phyloP scores from a whole-genome alignment of 192 early-diverging fungal genomes.

The Rhizophagus sp. region DNA sequence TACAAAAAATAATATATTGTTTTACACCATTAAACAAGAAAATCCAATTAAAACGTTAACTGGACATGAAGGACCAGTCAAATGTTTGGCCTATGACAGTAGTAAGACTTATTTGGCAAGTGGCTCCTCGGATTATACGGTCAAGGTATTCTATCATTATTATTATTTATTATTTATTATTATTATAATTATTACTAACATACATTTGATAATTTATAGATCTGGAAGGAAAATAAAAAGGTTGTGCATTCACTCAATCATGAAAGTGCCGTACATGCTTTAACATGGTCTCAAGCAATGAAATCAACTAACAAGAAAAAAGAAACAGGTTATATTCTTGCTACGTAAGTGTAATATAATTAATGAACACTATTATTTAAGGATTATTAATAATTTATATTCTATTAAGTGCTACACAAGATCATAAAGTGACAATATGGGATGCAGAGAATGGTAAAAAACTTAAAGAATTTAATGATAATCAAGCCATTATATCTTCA shows the following conservation, averaged over 20 bases:
- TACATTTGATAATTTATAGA: neutral
- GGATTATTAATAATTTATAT: neutral
- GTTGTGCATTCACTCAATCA: neutral
- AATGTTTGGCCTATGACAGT: neutral
- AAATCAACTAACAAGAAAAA: neutral
- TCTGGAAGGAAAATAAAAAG: neutral
- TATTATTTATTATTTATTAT: neutral
- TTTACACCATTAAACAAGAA: neutral
- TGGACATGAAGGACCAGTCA: neutral
- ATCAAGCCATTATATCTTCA: neutral
- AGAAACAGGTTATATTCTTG: neutral
- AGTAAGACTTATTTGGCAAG: neutral
- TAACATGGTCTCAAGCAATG: neutral
- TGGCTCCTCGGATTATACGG: neutral
- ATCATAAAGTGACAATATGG: neutral
- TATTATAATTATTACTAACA: neutral
- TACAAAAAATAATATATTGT: neutral
- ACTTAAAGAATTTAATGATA: neutral
- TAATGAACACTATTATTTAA: neutral
- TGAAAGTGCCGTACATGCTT: neutral
- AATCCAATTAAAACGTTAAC: neutral
- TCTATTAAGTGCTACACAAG: neutral
- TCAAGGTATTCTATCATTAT: neutral
- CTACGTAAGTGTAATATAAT: neutral
- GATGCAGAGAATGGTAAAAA: neutral